Base-by-base conservation (phyloP, 371 early-diverging fungal genomes). In the Umbelopsis sp. region DNA sequence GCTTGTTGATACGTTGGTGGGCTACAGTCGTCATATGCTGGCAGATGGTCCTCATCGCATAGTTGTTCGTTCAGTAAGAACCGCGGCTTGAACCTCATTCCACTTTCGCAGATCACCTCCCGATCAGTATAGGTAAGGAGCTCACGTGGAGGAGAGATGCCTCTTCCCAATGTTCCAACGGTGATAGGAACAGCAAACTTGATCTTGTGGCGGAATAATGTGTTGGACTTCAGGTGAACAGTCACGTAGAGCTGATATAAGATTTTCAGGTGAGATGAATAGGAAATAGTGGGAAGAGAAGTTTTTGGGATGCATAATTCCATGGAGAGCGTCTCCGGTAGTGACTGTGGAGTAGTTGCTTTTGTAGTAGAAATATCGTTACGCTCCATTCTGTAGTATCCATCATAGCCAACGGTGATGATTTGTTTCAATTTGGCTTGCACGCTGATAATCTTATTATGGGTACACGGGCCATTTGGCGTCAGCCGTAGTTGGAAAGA, bases 371-470 rank as follows among this genome's bases (percentile, higher is more conserved):
- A 24, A 3, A 57, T 35, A 35, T 57, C 57, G 35, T 57, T 57
- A 3, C 57, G 57, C 10, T 57, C 57, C 57, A 57, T 57, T 57
- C 57, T 57, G 14, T 32, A 57, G n/a, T 57, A 57, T 24, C 57
- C 57, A 14, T 57, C 57, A n/a, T 57, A 57, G 22, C 57, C 57
- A 24, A 57, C 18, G 6, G 57, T 32, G 18, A 35, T 57, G 32
- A 57, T 57, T 18, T 57, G 57, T 35, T 57, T 57, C 57, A 57
- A 57, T 35, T 57, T 57, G 7, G 57, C 57, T 35, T 57, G 29
- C 2, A 57, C 57, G 9, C 57, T 57, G n/a, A 57, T 1, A 32
- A 57, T 35, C 18, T 57, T 57, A 29, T 57, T 25, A 10, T 29
- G 35, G 29, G 57, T 32, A 35, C 57, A 57, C 18, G 29, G 57